Base-by-base conservation (phyloP, 192 early-diverging fungal genomes). In the Backusella australiensis region DNA sequence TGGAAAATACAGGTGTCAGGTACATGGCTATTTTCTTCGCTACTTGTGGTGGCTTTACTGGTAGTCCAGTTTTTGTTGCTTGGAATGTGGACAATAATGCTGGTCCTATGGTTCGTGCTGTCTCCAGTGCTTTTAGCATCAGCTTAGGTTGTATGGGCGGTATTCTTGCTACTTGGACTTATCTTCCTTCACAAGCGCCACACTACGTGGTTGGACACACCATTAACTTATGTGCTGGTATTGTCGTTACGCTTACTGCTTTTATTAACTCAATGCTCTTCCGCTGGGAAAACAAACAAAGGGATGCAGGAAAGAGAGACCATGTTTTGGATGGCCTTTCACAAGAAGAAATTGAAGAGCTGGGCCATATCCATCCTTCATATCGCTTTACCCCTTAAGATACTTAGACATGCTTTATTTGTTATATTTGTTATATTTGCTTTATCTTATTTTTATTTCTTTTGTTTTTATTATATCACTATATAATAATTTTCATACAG, bases 91-190 rank as follows among this genome's bases (percentile, higher is more conserved):
- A 63, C 3, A 63, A 63, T 2, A 26, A 23, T 14, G 56, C 56
- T 41, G 69, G 69, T 15, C 69, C 69, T 26, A 44, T 42, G 38
- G 69, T 71, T 44, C 69, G 69, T 42, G 69, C 69, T 3, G 38
- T 71, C 21, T 36, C 69, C 3, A 39, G 69, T 23, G 69, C 69
- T 6, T 71, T 39, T 41, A 42, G n/a, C 23, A 42, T 71, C 8
- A 71, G 69, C 44, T 71, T 71, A 23, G 69, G 69, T 23, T 71
- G 69, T 26, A 6, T 71, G 23, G 69, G 69, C 21, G 69, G 69
- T 7, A 35, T 71, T 44, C 15, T 71, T 71, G 34, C 69, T 23
- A 71, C 69, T 5, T 71, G 69, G 69, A 71, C 69, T 41, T 71
- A 71, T 41, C 35, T 71, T 35, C 41, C 69, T 15, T 44, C 69